phyloP scores from a whole-genome alignment of 768 basidiomycete genomes.

The Dioszegia crocea region DNA sequence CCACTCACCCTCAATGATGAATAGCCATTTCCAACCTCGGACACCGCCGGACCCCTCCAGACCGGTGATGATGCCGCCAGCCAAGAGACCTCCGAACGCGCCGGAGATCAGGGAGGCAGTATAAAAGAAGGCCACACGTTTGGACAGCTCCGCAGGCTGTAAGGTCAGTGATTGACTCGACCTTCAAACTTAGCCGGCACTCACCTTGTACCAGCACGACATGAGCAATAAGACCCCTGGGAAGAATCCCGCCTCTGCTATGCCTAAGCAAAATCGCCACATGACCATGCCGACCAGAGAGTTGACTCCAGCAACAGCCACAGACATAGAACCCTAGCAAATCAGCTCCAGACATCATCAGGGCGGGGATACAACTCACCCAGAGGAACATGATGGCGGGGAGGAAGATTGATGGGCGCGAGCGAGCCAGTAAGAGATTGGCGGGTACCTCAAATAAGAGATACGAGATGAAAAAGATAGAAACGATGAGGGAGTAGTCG shows the following conservation, averaged over 20 bases:
- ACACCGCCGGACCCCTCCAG: conserved; percentile 37
- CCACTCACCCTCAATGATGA: conserved; percentile 45
- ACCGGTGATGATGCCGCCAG: conserved; percentile 45
- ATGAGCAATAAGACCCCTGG: too few species aligned
- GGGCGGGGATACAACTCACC: conserved; percentile 21
- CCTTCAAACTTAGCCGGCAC: too few species aligned
- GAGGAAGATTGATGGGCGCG: conserved; percentile 41
- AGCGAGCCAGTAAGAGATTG: conserved; percentile 44
- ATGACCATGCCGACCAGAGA: conserved; percentile 61
- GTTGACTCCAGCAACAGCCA: conserved; percentile 51
- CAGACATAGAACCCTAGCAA: conserved; percentile 32
- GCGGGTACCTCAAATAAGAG: conserved; percentile 45
- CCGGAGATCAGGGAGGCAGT: conserved; percentile 46
- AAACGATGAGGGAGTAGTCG: conserved; percentile 47
- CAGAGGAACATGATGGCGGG: conserved; percentile 41
- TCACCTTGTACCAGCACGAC: too few species aligned
- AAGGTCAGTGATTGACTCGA: too few species aligned
- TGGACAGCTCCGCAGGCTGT: conserved; percentile 44
- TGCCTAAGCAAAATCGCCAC: conserved; percentile 54
- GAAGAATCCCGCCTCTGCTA: conserved; percentile 50
- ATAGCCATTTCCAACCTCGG: conserved; percentile 49
- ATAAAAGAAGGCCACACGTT: conserved; percentile 48
- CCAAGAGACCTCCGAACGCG: conserved; percentile 48
- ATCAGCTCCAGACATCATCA: neutral
- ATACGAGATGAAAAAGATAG: conserved; percentile 50